A percentile compares a stretch with the other conserved stretches of the same genome.
Conservation (phyloP, 2,329 filamentous ascomycete genomes). For the Alternaria gansuensis region DNA sequence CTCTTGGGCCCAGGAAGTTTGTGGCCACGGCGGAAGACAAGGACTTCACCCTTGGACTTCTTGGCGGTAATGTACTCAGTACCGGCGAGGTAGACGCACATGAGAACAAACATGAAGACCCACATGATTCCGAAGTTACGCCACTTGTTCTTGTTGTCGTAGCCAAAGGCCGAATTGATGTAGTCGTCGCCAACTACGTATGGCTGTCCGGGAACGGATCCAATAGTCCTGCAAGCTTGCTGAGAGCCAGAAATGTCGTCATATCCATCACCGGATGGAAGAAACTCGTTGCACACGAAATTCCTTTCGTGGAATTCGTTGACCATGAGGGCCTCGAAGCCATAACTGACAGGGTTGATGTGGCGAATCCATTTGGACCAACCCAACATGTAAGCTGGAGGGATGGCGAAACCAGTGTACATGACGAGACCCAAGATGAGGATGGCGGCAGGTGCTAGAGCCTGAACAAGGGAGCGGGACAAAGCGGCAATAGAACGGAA, state of each 20-base stretch:
- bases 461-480: conserved; percentile 71
- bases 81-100: conserved; percentile 55
- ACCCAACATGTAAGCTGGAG: conserved; percentile 70
- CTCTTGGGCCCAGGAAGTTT: conserved; percentile 58
- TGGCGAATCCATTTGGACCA: conserved; percentile 89
- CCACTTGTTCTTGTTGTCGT: conserved; percentile 56
- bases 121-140: conserved; percentile 59
- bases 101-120: conserved; percentile 56
- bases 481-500: conserved; percentile 83
- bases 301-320: conserved; percentile 79
- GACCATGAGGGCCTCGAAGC: conserved; percentile 80
- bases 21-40: conserved; percentile 60
- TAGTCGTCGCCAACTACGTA: conserved; percentile 54
- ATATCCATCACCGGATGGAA: conserved; percentile 57
- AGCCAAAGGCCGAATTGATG: conserved; percentile 48
- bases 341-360: conserved; percentile 79
- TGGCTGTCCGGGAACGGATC: conserved; percentile 51
- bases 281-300: conserved; percentile 61
- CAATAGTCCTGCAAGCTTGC: conserved; percentile 55
- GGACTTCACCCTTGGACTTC: conserved; percentile 62
- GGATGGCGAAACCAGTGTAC: conserved; percentile 71
- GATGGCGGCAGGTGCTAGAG: conserved; percentile 64
- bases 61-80: conserved; percentile 59
- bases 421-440: conserved; percentile 72
- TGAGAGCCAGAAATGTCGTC: conserved; percentile 40